These are phyloP conservation scores for Venturia pyrina DNA, from an alignment of 2,329 filamentous ascomycete genomes.

Conservation along the genomic window DNA sequence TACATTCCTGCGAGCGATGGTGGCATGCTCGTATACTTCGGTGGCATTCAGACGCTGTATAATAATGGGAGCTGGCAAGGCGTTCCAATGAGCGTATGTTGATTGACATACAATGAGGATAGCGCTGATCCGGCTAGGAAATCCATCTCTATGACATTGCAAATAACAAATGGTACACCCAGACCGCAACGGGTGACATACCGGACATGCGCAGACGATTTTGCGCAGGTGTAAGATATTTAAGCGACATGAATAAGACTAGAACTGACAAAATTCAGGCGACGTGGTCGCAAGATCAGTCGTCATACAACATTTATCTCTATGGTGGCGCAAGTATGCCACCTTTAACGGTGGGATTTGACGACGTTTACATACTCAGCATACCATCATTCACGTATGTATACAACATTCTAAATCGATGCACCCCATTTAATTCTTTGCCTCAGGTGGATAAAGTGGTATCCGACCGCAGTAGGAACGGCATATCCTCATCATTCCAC, in stretches of 20 bases:
- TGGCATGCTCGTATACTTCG: constrained; percentile 53
- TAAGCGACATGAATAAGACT: background rate
- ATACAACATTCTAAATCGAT: no score
- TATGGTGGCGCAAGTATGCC: background rate
- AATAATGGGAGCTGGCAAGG: constrained; percentile 36
- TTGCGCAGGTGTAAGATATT: background rate
- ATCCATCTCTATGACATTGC: constrained; percentile 29
- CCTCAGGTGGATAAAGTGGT: background rate
- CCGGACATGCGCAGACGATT: background rate
- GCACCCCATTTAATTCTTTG: background rate
- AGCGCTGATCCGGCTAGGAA: constrained; percentile 51
- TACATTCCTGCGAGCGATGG: constrained; percentile 50
- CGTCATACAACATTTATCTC: background rate
- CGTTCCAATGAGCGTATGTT: background rate
- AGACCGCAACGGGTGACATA: background rate
- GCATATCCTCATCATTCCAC: constrained; percentile 44
- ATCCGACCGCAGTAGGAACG: constrained; percentile 25
- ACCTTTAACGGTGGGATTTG: background rate
- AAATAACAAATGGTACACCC: background rate
- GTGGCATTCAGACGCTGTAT: constrained; percentile 42
- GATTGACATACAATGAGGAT: background rate
- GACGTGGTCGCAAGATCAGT: background rate
- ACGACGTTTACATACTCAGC: background rate
- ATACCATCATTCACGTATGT: background rate
- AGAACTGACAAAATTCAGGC: background rate